Percentiles rank a stretch among this genome's conserved stretches.
Evolutionary conservation across 306 rosid genomes (phyloP).

Genomic region (Vigna nakashimae): DNA sequence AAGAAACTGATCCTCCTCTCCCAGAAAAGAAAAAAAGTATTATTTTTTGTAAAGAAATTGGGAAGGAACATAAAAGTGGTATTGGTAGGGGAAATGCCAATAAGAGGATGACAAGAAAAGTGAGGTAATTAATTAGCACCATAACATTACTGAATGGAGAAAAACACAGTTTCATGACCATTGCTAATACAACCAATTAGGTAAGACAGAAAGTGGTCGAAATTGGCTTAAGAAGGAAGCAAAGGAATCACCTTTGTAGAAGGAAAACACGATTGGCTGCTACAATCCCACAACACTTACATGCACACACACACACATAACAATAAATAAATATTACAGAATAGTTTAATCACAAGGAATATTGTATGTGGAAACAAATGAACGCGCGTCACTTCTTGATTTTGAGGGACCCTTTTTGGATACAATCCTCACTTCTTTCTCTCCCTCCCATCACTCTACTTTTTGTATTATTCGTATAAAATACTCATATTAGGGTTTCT

Average conservation of each 20-base stretch:
- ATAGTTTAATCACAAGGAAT: constrained; percentile 52
- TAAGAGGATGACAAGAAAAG: constrained; percentile 34
- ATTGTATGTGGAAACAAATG: constrained; percentile 65
- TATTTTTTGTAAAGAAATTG: too few relatives aligned
- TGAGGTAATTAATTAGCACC: constrained; percentile 35
- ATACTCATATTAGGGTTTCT: constrained; percentile 12
- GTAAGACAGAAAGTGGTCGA: constrained; percentile 52
- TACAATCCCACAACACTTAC: constrained; percentile 45
- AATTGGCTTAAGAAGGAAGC: constrained; percentile 89
- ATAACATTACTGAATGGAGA: constrained; percentile 43
- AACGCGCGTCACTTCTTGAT: constrained; percentile 52
- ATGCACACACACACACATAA: neutral
- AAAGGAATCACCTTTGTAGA: constrained; percentile 65
- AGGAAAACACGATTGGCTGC: constrained; percentile 58
- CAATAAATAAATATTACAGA: too few relatives aligned
- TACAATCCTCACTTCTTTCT: constrained; percentile 31
- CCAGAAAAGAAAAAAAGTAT: neutral
- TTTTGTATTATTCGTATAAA: constrained; percentile 45
- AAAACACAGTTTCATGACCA: constrained; percentile 33
- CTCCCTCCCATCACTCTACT: neutral
- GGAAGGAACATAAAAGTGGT: neutral
- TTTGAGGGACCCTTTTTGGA: constrained; percentile 53
- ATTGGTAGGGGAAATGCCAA: neutral
- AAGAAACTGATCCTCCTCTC: neutral
- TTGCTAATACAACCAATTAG: constrained; percentile 48